Evolutionary conservation across 2,329 filamentous ascomycete genomes (phyloP), one percentile per base, ranked within the genome.

Genomic region (Cladophialophora bantiana): DNA sequence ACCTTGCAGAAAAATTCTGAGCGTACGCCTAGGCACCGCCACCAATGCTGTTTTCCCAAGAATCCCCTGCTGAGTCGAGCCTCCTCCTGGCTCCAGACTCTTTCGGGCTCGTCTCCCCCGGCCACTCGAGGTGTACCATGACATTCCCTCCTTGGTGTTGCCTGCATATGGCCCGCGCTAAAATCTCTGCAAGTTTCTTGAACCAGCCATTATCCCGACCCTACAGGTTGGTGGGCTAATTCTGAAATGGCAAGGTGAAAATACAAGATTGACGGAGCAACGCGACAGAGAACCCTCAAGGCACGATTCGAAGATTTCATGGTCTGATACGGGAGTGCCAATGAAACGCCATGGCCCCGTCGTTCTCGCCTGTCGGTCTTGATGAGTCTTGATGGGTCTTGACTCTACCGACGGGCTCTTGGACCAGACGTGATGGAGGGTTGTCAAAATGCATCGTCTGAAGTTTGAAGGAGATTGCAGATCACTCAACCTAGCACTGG

Each of bases 11-110:
- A 20, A 50, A 50, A 50, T 50, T 50, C 26, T 26, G 26, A 26
- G 45, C 13, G n/a, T 55, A 15, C 7, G 52, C 31, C 52, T 35
- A 55, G 31, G n/a, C 31, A 38, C 9, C 13, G 36, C 36, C 36
- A 38, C 36, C 36, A 38, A 38, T 38, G 36, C 40, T 6, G 40
- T 9, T 45, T 3, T 4, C 20, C 50, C 42, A 35, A 35, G 56
- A 31, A 18, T 55, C 35, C 36, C 45, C 50, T 10, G 34, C n/a
- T 31, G 31, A 32, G n/a, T 7, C 45, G 34, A 53, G 35, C 34
- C 42, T 53, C 42, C 26, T 31, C 31, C 45, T 50, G 53, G 59
- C 59, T 61, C 45, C 45, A 61, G 59, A 53, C 59, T 34, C 32
- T 20, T 15, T 32, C 34, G 13, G 42, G 38, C 10, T 18, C 26